Evolutionary conservation across 2,329 filamentous ascomycete genomes (phyloP).

Genomic region (Incumbomyces delicatus): DNA sequence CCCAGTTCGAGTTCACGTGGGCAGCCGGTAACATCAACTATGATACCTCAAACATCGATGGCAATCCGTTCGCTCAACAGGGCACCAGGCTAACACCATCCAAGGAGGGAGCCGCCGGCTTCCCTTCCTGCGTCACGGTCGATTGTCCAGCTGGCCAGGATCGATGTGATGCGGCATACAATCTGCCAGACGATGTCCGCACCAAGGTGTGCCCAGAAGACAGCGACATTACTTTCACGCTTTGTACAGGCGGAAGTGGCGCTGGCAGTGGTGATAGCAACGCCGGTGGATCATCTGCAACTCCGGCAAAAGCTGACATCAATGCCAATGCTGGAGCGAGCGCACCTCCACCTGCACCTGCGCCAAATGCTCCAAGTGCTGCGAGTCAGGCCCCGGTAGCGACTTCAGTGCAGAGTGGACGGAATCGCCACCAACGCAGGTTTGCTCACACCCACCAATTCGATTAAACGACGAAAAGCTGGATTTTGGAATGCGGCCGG

Average conservation of each 20-base stretch:
- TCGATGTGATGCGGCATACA: slow-evolving; percentile 19
- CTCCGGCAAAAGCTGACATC: background rate
- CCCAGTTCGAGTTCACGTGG: slow-evolving; percentile 33
- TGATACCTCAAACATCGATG: slow-evolving; percentile 35
- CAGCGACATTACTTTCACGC: slow-evolving; percentile 15
- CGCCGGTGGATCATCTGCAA: background rate
- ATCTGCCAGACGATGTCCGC: slow-evolving; percentile 18
- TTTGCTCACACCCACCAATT: background rate
- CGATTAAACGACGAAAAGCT: background rate
- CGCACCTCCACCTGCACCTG: background rate
- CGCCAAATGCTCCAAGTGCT: background rate
- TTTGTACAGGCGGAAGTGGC: slow-evolving; percentile 14
- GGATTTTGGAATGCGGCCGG: too few relatives aligned
- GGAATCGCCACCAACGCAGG: background rate
- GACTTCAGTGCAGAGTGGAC: background rate
- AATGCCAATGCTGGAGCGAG: background rate
- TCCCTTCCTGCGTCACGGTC: slow-evolving; percentile 17
- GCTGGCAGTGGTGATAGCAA: background rate
- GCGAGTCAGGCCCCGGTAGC: background rate
- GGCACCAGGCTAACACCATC: slow-evolving; percentile 19
- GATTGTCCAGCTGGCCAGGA: slow-evolving; percentile 18
- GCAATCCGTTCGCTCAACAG: slow-evolving; percentile 29
- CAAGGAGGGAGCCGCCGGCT: slow-evolving; percentile 12
- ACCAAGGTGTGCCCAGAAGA: slow-evolving; percentile 19
- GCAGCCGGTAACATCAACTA: slow-evolving; percentile 30